phyloP scores from a whole-genome alignment of 345 rosid genomes.

The Sonneratia caseolaris region DNA sequence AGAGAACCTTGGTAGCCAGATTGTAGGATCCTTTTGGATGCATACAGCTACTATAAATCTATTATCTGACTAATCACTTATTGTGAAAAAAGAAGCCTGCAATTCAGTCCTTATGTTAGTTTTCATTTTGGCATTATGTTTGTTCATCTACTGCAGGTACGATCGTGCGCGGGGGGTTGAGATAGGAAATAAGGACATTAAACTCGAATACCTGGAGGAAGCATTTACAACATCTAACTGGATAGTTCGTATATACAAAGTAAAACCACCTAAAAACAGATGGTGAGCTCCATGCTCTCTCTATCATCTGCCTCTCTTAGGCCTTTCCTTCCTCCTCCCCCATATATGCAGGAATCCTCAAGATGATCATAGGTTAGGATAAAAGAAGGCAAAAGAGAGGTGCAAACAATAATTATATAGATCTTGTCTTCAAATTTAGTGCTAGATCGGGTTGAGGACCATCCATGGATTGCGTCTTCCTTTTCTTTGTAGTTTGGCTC shows the following conservation, averaged over 20 bases:
- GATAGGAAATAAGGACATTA: conserved; percentile 89
- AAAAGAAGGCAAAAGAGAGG: not conserved
- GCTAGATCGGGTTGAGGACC: too few species aligned
- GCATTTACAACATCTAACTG: conserved; percentile 96
- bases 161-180: conserved; percentile 98
- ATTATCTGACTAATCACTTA: too few species aligned
- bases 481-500: too few species aligned
- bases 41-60: too few species aligned
- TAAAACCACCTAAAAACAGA: conserved; percentile 90
- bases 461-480: too few species aligned
- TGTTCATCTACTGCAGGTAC: conserved; percentile 33
- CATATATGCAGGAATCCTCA: not conserved
- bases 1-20: too few species aligned
- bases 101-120: not conserved
- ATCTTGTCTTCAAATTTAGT: not conserved
- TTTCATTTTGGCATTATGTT: not conserved
- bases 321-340: not conserved
- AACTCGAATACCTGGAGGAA: conserved; percentile 89
- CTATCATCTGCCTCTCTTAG: not conserved
- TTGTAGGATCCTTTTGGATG: too few species aligned
- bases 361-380: not conserved
- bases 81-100: too few species aligned
- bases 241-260: conserved; percentile 95
- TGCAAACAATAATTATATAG: not conserved
- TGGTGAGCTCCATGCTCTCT: conserved; percentile 34